A percentile compares a stretch with the other conserved stretches of the same genome.
Evolutionary conservation across 768 basidiomycete species (phyloP).

Genomic region (Lactarius sp.): DNA sequence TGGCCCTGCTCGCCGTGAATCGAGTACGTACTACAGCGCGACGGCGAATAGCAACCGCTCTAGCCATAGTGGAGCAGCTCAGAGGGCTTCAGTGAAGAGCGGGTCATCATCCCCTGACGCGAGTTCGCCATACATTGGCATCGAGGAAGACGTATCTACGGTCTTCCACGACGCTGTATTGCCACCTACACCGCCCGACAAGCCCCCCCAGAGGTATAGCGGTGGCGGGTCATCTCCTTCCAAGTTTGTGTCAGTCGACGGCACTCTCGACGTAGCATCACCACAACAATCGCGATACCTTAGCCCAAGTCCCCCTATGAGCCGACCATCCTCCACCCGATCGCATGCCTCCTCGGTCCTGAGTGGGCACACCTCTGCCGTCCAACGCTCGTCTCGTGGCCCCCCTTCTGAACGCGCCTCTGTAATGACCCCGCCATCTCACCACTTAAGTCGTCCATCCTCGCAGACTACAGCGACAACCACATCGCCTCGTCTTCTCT

Average conservation of each 20-base stretch:
- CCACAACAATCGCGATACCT: slow-evolving; percentile 18
- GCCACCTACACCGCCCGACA: slow-evolving; percentile 2
- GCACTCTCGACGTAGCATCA: not conserved
- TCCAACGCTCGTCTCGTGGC: not conserved
- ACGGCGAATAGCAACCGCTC: slow-evolving; percentile 15
- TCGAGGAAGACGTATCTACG: slow-evolving; percentile 9
- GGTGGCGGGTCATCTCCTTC: not conserved
- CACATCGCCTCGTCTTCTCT: slow-evolving; percentile 18
- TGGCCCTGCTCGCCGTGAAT: slow-evolving; percentile 9
- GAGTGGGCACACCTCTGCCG: not conserved
- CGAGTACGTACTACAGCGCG: slow-evolving; percentile 20
- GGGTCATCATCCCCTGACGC: slow-evolving; percentile 13
- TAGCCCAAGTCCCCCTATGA: slow-evolving; percentile 24
- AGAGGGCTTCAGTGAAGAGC: slow-evolving; percentile 37
- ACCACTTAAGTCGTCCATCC: slow-evolving; percentile 5
- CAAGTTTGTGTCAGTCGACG: slow-evolving; percentile 6
- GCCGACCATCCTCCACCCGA: slow-evolving; percentile 20
- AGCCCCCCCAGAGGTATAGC: slow-evolving; percentile 2
- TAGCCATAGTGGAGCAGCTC: slow-evolving; percentile 32
- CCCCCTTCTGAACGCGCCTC: slow-evolving; percentile 16
- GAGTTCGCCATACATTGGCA: slow-evolving; percentile 18
- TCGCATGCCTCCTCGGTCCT: slow-evolving; percentile 9
- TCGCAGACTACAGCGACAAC: slow-evolving; percentile 19
- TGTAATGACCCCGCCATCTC: slow-evolving; percentile 4
- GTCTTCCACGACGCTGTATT: not conserved